phyloP scores from a whole-genome alignment of 371 early-diverging fungal genomes.

The Syncephalis fuscata region DNA sequence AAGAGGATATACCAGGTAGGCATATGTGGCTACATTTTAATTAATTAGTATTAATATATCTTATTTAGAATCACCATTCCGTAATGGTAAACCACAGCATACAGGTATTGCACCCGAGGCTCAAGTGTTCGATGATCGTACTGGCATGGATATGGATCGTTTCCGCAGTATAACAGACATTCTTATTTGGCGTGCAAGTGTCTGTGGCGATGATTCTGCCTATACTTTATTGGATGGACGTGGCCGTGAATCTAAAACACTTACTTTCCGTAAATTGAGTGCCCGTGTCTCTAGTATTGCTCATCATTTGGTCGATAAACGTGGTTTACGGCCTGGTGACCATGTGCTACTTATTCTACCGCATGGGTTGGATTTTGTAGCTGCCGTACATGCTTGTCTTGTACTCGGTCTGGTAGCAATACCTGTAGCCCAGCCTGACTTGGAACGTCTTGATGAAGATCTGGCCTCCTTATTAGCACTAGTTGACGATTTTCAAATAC shows the following conservation, averaged over 20 bases:
- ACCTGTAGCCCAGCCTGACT: conserved; percentile 49
- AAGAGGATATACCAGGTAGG: conserved; percentile 15
- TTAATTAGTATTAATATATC: not conserved
- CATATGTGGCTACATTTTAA: conserved; percentile 24
- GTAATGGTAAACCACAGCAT: conserved; percentile 35
- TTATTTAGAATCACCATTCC: conserved; percentile 4
- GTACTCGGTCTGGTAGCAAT: conserved; percentile 58
- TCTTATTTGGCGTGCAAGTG: conserved; percentile 45
- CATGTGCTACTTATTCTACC: conserved; percentile 50
- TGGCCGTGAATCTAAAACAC: conserved; percentile 36
- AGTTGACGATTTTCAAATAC: conserved; percentile 33
- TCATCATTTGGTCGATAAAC: conserved; percentile 30
- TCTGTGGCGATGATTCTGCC: conserved; percentile 46
- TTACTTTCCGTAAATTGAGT: conserved; percentile 54
- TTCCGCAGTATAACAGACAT: conserved; percentile 50
- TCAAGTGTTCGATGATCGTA: conserved; percentile 43
- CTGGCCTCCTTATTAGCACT: conserved; percentile 35
- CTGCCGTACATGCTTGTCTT: conserved; percentile 65
- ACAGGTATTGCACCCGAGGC: conserved; percentile 50
- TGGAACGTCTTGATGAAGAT: conserved; percentile 46
- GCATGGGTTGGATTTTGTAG: conserved; percentile 52
- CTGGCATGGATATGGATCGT: conserved; percentile 42
- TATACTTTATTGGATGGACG: conserved; percentile 35
- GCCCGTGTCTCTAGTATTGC: conserved; percentile 47
- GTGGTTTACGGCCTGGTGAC: conserved; percentile 30